Base-by-base conservation (phyloP, 495 filamentous ascomycete species). In the Podospora bellae-mahoneyi region DNA sequence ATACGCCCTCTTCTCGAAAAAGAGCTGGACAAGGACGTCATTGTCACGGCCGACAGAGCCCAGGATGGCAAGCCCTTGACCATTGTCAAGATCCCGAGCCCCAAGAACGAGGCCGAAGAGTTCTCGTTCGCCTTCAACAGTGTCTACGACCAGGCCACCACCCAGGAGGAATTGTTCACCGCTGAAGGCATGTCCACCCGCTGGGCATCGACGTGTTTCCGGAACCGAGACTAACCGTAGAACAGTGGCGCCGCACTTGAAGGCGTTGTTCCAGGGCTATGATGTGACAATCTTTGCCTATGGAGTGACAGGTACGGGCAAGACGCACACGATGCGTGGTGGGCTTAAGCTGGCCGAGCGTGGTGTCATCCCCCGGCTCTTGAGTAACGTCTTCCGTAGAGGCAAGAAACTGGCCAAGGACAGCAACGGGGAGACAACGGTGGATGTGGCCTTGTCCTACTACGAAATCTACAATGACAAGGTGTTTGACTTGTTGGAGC, bases 381-480 rank as follows among this genome's bases (percentile, higher is more conserved):
- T 99, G 7, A 96, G 92, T 72, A 88, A 86, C 70, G 91, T 98
- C 65, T 98, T 95, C 73, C 85, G 94, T 66, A 82, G 91, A 48
- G 89, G 89, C 55, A 89, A 91, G 73, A 97, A 97, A 81, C 88
- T 97, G 5, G 87, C 89, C 66, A 97, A 95, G 75, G 94, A 97
- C 70, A 88, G 88, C 58, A 84, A 84, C 7, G 93, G 90, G 2
- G 85, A 86, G 55, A 95, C 88, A 0, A 84, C 81, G 2, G 93
- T 96, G 56, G 81, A 86, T 44, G 92, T 97, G 9, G 84, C 88
- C 16, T 86, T 99, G 73, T 94, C 91, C 54, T 99, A 99, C 80
- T 99, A 97, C 80, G 95, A 99, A 74, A 98, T 99, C 64, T 99
- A 99, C 80, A 97, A 97, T 76, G 92, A 95, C 78, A 93, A 92